phyloP scores from a whole-genome alignment of 306 rosid genomes.

The Cicer judaicum region DNA sequence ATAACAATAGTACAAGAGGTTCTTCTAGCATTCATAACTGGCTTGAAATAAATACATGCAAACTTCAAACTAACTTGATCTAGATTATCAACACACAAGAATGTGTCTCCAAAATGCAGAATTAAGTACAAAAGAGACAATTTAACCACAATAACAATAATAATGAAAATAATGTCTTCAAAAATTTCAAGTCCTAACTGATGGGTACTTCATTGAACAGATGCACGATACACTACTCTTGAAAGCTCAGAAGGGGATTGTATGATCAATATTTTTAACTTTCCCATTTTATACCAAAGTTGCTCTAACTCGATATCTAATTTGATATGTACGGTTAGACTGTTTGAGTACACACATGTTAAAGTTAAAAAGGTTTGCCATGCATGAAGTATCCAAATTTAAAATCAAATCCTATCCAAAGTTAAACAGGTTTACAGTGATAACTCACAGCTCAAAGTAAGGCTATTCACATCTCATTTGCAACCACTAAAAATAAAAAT shows the following conservation, averaged over 20 bases:
- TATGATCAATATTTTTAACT: too few species aligned
- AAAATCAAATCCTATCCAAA: too few species aligned
- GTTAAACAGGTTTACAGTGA: not conserved
- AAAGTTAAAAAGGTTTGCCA: too few species aligned
- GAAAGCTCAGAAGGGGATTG: not conserved
- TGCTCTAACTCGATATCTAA: too few species aligned
- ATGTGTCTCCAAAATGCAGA: constrained; percentile 7
- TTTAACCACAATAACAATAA: not conserved
- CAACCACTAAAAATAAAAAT: not conserved
- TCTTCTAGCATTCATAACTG: not conserved
- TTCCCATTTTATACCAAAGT: too few species aligned
- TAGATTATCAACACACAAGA: not conserved
- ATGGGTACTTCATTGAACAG: not conserved
- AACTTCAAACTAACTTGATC: not conserved
- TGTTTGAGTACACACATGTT: too few species aligned
- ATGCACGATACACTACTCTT: not conserved
- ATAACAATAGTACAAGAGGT: not conserved
- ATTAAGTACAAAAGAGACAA: not conserved
- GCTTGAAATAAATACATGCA: not conserved
- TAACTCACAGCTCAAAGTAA: not conserved
- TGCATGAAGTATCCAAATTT: too few species aligned
- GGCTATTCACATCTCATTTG: not conserved
- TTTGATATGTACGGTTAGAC: too few species aligned
- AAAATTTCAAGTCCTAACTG: constrained; percentile 6
- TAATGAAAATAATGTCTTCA: not conserved